Base-by-base conservation (phyloP, 2,329 filamentous ascomycete species). In the Nemania abortiva region DNA sequence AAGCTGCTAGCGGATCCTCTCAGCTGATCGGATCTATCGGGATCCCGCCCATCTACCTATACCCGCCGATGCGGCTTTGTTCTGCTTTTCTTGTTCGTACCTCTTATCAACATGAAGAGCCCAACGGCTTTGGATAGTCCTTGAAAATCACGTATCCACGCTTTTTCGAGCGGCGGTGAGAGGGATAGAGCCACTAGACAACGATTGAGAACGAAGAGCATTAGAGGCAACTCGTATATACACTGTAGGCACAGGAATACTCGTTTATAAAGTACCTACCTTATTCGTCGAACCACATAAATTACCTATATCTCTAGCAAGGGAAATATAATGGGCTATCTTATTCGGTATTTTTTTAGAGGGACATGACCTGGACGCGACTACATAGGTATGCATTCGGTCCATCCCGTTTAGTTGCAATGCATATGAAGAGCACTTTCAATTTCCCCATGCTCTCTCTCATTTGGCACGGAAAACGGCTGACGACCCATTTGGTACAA, bases 11-110 rank as follows among this genome's bases (percentile, higher is more conserved):
- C 39, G 50, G 63, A 62, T 59, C 66, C 39, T 66, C 22, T 49
- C 49, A 45, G 29, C 39, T 57, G 37, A 64, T 60, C 66, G 45
- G 58, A 62, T 62, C 57, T 59, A 50, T 62, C 59, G 67, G 64
- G 22, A 31, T 13, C 34, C 9, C 29, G 45, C 11, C 37, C 29
- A 24, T 31, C n/a, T 31, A 20, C 22, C 24, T 45, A 37, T 37
- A 31, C 5, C n/a, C 37, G 15, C 55, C 18, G 53, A 34, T 18
- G 6, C 39, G 15, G 29, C n/a, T 6, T 15, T 34, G 10, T 22
- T 13, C 5, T 22, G 27, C 37, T 55, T 13, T 47, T n/a, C 6
- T 47, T 34, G 10, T 20, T 29, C 31, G 11, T 18, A 49, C 2
- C 18, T 18, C 15, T 15, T 29, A 27, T 29, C 15, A 37, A 13